These are phyloP conservation scores for Arabidopsis suecica DNA, from an alignment of 345 rosid species.

Conservation along the genomic window DNA sequence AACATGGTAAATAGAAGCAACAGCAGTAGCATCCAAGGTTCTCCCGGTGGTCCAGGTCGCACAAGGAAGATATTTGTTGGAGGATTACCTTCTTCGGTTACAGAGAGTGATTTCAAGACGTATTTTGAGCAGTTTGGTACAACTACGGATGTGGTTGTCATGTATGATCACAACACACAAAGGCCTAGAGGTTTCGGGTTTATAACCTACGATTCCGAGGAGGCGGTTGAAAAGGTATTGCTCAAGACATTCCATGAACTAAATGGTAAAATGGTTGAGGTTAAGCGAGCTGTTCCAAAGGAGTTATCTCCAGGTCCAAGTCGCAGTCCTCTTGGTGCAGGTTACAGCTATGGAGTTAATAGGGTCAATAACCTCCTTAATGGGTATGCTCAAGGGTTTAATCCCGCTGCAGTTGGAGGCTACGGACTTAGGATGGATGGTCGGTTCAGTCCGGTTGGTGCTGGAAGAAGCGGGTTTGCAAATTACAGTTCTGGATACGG, in stretches of 20 bases:
- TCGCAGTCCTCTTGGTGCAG: slow-evolving; percentile 79
- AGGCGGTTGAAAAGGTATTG: slow-evolving; percentile 88
- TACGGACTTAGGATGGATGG: slow-evolving; percentile 78
- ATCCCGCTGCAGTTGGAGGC: slow-evolving; percentile 48
- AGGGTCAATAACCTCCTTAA: slow-evolving; percentile 72
- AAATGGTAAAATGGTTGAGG: slow-evolving; percentile 98
- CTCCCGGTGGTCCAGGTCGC: slow-evolving; percentile 74
- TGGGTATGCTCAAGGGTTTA: slow-evolving; percentile 78
- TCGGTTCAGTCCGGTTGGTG: slow-evolving; percentile 74
- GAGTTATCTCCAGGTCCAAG: slow-evolving; percentile 81
- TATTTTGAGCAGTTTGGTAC: slow-evolving; percentile 92
- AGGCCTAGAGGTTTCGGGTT: slow-evolving; percentile 99
- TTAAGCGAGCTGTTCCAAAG: slow-evolving; percentile 96
- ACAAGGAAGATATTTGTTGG: slow-evolving; percentile 93
- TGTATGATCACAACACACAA: slow-evolving; percentile 98
- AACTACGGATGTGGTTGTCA: slow-evolving; percentile 90
- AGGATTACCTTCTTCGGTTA: slow-evolving; percentile 80
- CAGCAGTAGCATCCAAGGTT: slow-evolving; percentile 61
- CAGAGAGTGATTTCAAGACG: slow-evolving; percentile 70
- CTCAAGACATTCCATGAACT: slow-evolving; percentile 92
- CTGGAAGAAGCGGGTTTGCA: slow-evolving; percentile 62
- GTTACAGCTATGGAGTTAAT: slow-evolving; percentile 66
- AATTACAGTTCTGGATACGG: slow-evolving; percentile 60
- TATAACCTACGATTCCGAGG: slow-evolving; percentile 94
- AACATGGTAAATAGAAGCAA: slow-evolving; percentile 61